phyloP scores from a whole-genome alignment of 495 filamentous ascomycete genomes.

The Xylaria acuta region DNA sequence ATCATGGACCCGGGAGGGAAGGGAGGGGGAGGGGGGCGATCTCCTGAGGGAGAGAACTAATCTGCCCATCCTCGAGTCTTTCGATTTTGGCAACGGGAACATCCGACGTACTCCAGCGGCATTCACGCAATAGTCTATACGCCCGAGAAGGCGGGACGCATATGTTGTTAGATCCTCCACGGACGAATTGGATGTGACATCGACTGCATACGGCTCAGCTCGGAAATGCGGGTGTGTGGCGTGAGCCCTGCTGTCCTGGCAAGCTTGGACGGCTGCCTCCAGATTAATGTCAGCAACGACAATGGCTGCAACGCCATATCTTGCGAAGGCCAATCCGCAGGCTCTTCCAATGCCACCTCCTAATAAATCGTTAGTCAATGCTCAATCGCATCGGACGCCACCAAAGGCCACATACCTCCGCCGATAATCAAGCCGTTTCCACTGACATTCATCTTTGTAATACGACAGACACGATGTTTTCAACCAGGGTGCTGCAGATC shows the following conservation, averaged over 20 bases:
- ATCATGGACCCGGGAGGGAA: not conserved
- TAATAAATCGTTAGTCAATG: not conserved
- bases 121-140: not conserved
- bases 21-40: too few relatives aligned
- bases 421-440: not conserved
- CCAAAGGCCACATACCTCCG: not conserved
- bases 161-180: not conserved
- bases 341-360: not conserved
- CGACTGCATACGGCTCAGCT: not conserved
- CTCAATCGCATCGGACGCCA: not conserved
- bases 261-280: not conserved
- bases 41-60: not conserved
- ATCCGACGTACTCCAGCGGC: not conserved
- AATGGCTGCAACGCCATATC: not conserved
- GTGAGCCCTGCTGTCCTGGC: not conserved
- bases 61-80: too few relatives aligned
- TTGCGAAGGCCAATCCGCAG: not conserved
- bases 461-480: not conserved
- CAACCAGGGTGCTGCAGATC: not conserved
- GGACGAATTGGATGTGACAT: not conserved
- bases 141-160: not conserved
- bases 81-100: too few relatives aligned
- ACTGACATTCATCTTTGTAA: not conserved
- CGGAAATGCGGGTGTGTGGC: not conserved
- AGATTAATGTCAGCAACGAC: not conserved